Evolutionary conservation across 192 early-diverging fungal genomes (phyloP).

Genomic region (Spinellus fusiger): DNA sequence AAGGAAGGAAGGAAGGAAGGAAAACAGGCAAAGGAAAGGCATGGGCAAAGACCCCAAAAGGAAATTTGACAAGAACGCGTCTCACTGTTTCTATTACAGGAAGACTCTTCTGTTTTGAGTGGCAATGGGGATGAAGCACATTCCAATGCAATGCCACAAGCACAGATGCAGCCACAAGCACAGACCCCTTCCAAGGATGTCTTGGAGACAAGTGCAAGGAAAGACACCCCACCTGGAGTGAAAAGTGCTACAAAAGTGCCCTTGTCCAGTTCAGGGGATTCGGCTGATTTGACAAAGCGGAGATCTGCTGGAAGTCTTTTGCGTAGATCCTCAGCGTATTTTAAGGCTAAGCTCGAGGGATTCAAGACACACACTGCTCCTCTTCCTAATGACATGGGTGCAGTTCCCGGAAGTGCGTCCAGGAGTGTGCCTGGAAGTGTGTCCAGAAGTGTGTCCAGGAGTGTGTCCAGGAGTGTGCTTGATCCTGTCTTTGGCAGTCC

Average conservation of each 20-base stretch:
- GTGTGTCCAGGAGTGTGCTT: too few species aligned
- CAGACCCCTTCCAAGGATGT: too few species aligned
- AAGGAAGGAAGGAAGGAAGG: neutral
- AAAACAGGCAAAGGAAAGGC: neutral
- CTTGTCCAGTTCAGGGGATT: neutral
- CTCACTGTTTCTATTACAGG: too few species aligned
- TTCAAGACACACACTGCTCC: neutral
- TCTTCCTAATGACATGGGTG: neutral
- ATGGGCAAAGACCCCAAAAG: neutral
- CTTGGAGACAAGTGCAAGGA: too few species aligned
- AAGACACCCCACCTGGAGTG: neutral
- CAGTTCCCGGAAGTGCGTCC: too few species aligned
- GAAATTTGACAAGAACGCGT: neutral
- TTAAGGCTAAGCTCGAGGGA: neutral
- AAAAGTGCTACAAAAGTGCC: neutral
- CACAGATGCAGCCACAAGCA: too few species aligned
- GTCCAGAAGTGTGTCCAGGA: too few species aligned
- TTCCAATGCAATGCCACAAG: too few species aligned
- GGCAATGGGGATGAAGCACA: too few species aligned
- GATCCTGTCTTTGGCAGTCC: too few species aligned
- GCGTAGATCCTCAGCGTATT: slow-evolving; percentile 12
- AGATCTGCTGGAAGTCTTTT: slow-evolving; percentile 8
- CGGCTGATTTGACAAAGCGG: neutral
- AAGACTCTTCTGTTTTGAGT: too few species aligned
- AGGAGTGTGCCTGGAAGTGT: too few species aligned